These are phyloP conservation scores for Fusarium phyllophilum DNA, from an alignment of 2,329 filamentous ascomycete genomes.

Conservation along the genomic window DNA sequence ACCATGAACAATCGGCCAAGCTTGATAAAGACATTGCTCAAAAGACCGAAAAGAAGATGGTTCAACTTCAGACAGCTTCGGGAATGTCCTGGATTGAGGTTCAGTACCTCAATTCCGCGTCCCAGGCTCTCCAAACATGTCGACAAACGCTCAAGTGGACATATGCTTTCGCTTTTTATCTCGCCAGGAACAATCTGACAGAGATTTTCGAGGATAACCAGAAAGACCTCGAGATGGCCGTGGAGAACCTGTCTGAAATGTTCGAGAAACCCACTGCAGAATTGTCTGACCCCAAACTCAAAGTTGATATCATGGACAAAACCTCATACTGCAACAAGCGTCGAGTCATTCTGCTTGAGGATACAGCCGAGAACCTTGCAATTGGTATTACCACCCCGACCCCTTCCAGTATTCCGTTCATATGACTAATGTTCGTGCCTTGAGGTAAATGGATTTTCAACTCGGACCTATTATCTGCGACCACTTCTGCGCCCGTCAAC, in stretches of 20 bases:
- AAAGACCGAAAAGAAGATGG: conserved; percentile 99
- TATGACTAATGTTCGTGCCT: conserved; percentile 38
- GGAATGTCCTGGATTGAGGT: conserved; percentile 99
- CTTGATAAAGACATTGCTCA: conserved; percentile 95
- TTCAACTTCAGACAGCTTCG: conserved; percentile 89
- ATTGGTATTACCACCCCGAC: conserved; percentile 66
- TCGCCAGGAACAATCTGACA: conserved; percentile 94
- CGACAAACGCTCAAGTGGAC: conserved; percentile 99
- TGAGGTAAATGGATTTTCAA: conserved; percentile 61
- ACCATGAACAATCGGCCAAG: conserved; percentile 97
- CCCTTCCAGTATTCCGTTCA: neutral
- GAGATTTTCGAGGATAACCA: conserved; percentile 99
- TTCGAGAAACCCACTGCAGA: conserved; percentile 97
- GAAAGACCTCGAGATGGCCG: conserved; percentile 96
- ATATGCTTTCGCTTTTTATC: conserved; percentile 97
- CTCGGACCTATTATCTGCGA: conserved; percentile 37
- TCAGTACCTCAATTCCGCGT: conserved; percentile 93
- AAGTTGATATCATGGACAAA: conserved; percentile 99
- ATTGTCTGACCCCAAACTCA: conserved; percentile 85
- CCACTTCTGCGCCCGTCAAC: conserved; percentile 35
- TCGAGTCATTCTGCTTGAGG: conserved; percentile 86
- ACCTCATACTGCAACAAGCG: conserved; percentile 96
- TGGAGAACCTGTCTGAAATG: conserved; percentile 97
- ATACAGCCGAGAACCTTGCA: conserved; percentile 92
- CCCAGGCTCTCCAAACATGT: conserved; percentile 92